Conservation (phyloP, 1,284 basidiomycete genomes). For the Cutaneotrichosporon spelunceum region DNA sequence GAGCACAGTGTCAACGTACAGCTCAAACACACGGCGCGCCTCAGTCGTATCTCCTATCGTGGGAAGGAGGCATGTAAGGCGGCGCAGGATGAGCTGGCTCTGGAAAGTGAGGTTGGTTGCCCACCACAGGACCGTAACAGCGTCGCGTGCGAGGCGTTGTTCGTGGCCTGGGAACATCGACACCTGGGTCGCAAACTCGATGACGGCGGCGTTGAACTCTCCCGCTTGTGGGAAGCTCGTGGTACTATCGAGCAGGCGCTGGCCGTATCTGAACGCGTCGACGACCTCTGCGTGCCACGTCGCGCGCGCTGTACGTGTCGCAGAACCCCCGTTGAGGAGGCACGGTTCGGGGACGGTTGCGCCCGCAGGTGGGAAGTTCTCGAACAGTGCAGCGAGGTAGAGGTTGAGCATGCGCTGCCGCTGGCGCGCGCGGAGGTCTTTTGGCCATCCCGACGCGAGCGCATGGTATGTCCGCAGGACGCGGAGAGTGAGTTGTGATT, state of each 20-base stretch:
- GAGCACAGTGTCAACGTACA: slow-evolving; percentile 79
- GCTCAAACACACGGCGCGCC: slow-evolving; percentile 68
- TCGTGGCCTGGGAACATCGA: slow-evolving; percentile 73
- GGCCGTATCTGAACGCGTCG: slow-evolving; percentile 65
- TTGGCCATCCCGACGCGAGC: slow-evolving; percentile 65
- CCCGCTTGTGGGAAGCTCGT: slow-evolving; percentile 82
- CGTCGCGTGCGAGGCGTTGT: slow-evolving; percentile 22
- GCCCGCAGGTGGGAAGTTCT: slow-evolving; percentile 49
- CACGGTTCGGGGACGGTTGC: slow-evolving; percentile 22
- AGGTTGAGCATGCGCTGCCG: slow-evolving; percentile 66
- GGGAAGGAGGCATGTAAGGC: slow-evolving; percentile 70
- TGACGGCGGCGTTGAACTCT: slow-evolving; percentile 71
- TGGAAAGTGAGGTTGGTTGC: slow-evolving; percentile 87
- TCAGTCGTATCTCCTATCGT: slow-evolving; percentile 63
- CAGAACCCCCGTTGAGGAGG: slow-evolving; percentile 23
- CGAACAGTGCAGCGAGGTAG: slow-evolving; percentile 67
- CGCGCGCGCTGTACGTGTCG: slow-evolving; percentile 49
- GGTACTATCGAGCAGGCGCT: slow-evolving; percentile 61
- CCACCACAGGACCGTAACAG: slow-evolving; percentile 75
- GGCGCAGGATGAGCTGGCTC: slow-evolving; percentile 74
- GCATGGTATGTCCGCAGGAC: slow-evolving; percentile 64
- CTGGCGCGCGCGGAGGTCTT: slow-evolving; percentile 68
- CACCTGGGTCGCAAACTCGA: slow-evolving; percentile 76
- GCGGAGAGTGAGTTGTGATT: slow-evolving; percentile 52
- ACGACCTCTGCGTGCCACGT: slow-evolving; percentile 65